These are phyloP conservation scores for Myxozyma neotropica DNA, from an alignment of 805 yeast genomes.

Conservation along the genomic window DNA sequence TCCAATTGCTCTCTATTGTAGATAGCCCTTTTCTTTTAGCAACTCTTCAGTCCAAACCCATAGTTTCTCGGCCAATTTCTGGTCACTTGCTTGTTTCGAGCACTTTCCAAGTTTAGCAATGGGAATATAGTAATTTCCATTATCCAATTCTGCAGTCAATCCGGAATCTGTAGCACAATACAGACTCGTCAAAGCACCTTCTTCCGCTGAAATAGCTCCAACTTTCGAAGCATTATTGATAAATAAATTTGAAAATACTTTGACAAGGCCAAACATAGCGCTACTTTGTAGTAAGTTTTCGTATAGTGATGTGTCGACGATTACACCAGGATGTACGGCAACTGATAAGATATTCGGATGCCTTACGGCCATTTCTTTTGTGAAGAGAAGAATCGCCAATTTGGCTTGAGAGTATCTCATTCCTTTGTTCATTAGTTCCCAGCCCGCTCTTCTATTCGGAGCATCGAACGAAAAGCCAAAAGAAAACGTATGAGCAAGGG, in stretches of 20 bases:
- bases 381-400: slow-evolving; percentile 25
- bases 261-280: slow-evolving; percentile 14
- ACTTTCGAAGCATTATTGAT: neutral
- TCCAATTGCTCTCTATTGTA: neutral
- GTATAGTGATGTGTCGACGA: slow-evolving; percentile 23
- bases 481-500: slow-evolving; percentile 15
- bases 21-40: slow-evolving; percentile 18
- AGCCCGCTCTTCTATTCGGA: slow-evolving; percentile 16
- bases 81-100: slow-evolving; percentile 6
- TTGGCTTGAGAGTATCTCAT: slow-evolving; percentile 30
- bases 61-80: slow-evolving; percentile 14
- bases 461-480: slow-evolving; percentile 20
- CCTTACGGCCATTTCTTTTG: slow-evolving; percentile 25
- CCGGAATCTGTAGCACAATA: slow-evolving; percentile 22
- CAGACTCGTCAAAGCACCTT: slow-evolving; percentile 25
- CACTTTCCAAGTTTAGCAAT: slow-evolving; percentile 17
- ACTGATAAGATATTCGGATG: slow-evolving; percentile 25
- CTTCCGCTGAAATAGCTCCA: slow-evolving; percentile 22
- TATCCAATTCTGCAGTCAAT: slow-evolving; percentile 18
- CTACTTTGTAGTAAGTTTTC: neutral
- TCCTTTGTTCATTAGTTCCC: slow-evolving; percentile 13
- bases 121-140: slow-evolving; percentile 24
- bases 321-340: slow-evolving; percentile 33
- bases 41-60: slow-evolving; percentile 28
- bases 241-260: neutral